A percentile compares a stretch with the other conserved stretches of the same genome.
phyloP scores from a whole-genome alignment of 257 asterid species.

The Fraxinus cuspidata region DNA sequence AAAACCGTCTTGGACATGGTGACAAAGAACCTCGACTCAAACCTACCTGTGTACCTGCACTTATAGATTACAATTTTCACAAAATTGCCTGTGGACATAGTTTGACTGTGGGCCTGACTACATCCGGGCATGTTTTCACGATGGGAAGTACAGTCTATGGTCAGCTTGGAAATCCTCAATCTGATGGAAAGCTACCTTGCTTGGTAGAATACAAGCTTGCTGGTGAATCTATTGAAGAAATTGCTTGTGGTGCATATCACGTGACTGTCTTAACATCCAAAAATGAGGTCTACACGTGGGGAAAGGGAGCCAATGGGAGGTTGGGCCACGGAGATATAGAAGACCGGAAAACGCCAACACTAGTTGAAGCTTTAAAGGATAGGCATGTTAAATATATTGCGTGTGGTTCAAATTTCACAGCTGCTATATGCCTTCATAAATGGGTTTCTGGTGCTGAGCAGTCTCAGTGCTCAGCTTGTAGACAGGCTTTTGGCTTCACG shows the following conservation, averaged over 20 bases:
- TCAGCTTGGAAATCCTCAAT: slow-evolving; percentile 79
- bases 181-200: slow-evolving; percentile 84
- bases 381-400: slow-evolving; percentile 81
- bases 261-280: slow-evolving; percentile 77
- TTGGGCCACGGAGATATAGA: slow-evolving; percentile 93
- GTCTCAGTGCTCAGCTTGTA: slow-evolving; percentile 89
- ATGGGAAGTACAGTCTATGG: slow-evolving; percentile 95
- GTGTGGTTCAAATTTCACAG: slow-evolving; percentile 88
- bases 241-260: slow-evolving; percentile 85
- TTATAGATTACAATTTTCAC: slow-evolving; percentile 80
- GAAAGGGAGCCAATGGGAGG: slow-evolving; percentile 94
- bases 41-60: slow-evolving; percentile 92
- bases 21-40: slow-evolving; percentile 83
- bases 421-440: slow-evolving; percentile 82
- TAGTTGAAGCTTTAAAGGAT: slow-evolving; percentile 82
- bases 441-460: slow-evolving; percentile 95
- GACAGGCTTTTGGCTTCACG: slow-evolving; percentile 94
- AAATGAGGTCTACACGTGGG: slow-evolving; percentile 93
- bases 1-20: slow-evolving; percentile 91
- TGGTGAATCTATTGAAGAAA: slow-evolving; percentile 69
- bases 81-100: slow-evolving; percentile 89
- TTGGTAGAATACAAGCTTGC: slow-evolving; percentile 70
- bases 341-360: slow-evolving; percentile 74
- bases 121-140: slow-evolving; percentile 74
- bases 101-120: slow-evolving; percentile 77